Conservation (phyloP, 2,329 filamentous ascomycete species). For the Phaeosphaeria sp. region DNA sequence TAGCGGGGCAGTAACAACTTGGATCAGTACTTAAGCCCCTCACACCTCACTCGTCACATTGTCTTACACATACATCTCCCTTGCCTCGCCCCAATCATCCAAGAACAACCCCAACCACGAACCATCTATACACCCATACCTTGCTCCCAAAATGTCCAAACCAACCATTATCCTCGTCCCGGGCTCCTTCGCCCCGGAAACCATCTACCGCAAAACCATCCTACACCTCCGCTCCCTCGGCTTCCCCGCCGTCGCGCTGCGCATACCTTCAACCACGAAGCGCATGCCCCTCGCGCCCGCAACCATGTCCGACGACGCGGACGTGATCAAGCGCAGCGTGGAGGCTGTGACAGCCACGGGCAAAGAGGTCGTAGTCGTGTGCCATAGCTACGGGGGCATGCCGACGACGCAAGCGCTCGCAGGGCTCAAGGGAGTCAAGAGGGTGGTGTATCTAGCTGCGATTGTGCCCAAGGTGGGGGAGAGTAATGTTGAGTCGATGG, state of each 20-base stretch:
- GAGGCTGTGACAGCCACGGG: slow-evolving; percentile 29
- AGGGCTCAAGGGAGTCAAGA: slow-evolving; percentile 12
- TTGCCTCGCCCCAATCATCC: too few relatives aligned
- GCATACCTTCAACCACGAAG: slow-evolving; percentile 21
- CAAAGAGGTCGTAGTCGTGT: slow-evolving; percentile 38
- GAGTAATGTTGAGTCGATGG: slow-evolving; percentile 10
- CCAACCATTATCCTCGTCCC: slow-evolving; percentile 28
- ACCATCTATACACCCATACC: too few relatives aligned
- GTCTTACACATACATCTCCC: not conserved
- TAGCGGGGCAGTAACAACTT: too few relatives aligned
- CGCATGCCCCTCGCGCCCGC: slow-evolving; percentile 16
- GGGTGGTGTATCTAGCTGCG: slow-evolving; percentile 22
- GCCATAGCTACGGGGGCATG: slow-evolving; percentile 21
- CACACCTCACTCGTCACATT: not conserved
- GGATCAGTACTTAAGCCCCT: too few relatives aligned
- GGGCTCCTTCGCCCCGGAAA: slow-evolving; percentile 23
- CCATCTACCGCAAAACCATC: slow-evolving; percentile 17
- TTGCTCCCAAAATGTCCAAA: slow-evolving; percentile 8
- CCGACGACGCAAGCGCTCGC: slow-evolving; percentile 17
- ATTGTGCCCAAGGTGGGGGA: slow-evolving; percentile 17
- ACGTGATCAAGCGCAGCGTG: slow-evolving; percentile 26
- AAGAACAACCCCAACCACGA: not conserved
- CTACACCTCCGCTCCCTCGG: slow-evolving; percentile 9
- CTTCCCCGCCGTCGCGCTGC: slow-evolving; percentile 18
- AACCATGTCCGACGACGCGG: slow-evolving; percentile 35